Conservation (phyloP, 495 filamentous ascomycete genomes). For the Xylaria venustula region DNA sequence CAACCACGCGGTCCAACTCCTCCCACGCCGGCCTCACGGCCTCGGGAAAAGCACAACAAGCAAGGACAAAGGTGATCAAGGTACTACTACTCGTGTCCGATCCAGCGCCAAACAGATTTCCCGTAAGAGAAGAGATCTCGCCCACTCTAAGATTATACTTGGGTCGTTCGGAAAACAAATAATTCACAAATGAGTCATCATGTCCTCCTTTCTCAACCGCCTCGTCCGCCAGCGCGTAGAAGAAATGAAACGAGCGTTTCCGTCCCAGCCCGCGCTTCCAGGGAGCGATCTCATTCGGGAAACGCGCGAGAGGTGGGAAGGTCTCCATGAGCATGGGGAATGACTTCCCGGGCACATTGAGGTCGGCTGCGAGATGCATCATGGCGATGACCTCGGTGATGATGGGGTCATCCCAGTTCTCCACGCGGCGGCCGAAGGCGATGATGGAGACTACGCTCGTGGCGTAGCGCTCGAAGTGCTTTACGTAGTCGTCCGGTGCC, state of each 20-base stretch:
- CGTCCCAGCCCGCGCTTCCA: conserved; percentile 59
- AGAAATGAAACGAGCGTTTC: conserved; percentile 50
- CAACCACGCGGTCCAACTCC: conserved; percentile 60
- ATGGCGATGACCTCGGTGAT: conserved; percentile 61
- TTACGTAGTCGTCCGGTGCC: conserved; percentile 53
- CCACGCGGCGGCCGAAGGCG: conserved; percentile 60
- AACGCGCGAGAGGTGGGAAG: conserved; percentile 53
- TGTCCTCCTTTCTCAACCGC: conserved; percentile 45
- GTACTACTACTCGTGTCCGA: conserved; percentile 66
- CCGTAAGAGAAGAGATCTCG: conserved; percentile 59
- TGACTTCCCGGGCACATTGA: conserved; percentile 62
- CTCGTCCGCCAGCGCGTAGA: conserved; percentile 56
- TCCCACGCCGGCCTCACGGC: conserved; percentile 45
- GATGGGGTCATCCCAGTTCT: conserved; percentile 56
- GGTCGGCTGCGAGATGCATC: conserved; percentile 63
- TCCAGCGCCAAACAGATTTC: conserved; percentile 64
- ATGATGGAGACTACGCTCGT: conserved; percentile 64
- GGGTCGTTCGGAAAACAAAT: conserved; percentile 47
- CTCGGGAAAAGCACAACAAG: conserved; percentile 56
- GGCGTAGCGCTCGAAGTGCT: conserved; percentile 63
- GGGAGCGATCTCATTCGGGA: conserved; percentile 57
- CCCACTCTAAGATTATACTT: conserved; percentile 50
- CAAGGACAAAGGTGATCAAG: conserved; percentile 61
- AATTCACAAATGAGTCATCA: conserved; percentile 24
- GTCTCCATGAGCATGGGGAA: conserved; percentile 64